Evolutionary conservation across 1,284 basidiomycete genomes (phyloP).

Genomic region (Pseudozyma thailandica): DNA sequence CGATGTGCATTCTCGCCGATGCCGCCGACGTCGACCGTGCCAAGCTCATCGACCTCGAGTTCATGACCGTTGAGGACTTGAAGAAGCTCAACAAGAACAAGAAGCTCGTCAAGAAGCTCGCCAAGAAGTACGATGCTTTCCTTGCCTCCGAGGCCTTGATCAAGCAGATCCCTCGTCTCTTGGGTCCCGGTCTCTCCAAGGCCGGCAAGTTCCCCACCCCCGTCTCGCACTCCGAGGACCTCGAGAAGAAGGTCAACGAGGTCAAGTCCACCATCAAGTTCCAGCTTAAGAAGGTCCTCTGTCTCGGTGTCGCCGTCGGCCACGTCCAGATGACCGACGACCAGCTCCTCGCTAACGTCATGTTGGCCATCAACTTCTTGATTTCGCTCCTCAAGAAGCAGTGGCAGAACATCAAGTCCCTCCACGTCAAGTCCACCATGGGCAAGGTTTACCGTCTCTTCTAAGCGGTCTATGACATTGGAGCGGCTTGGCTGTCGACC

Average conservation of each 20-base stretch:
- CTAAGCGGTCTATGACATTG: conserved; percentile 71
- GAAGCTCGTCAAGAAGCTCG: conserved; percentile 99
- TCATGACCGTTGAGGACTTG: conserved; percentile 98
- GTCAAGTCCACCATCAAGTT: conserved; percentile 91
- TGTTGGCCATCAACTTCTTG: conserved; percentile 99
- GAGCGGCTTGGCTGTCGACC: conserved; percentile 4
- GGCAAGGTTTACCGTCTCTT: conserved; percentile 95
- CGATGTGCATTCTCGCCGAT: conserved; percentile 98
- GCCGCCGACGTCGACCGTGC: conserved; percentile 98
- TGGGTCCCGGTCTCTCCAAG: conserved; percentile 99
- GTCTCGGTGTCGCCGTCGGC: conserved; percentile 97
- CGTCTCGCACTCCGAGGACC: conserved; percentile 91
- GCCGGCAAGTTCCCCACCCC: conserved; percentile 98
- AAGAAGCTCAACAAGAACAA: conserved; percentile 99
- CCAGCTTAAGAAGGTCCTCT: conserved; percentile 91
- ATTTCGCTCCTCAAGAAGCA: conserved; percentile 99
- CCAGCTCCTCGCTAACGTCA: conserved; percentile 95
- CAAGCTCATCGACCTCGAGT: conserved; percentile 95
- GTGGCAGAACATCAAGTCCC: conserved; percentile 99
- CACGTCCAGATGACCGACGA: conserved; percentile 98
- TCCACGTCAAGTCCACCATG: conserved; percentile 99
- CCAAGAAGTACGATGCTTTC: conserved; percentile 99
- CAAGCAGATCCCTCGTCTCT: conserved; percentile 99
- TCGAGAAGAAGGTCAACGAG: conserved; percentile 90
- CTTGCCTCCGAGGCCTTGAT: conserved; percentile 96